Conservation (phyloP, 495 filamentous ascomycete genomes). For the Penicillium cataractarum region DNA sequence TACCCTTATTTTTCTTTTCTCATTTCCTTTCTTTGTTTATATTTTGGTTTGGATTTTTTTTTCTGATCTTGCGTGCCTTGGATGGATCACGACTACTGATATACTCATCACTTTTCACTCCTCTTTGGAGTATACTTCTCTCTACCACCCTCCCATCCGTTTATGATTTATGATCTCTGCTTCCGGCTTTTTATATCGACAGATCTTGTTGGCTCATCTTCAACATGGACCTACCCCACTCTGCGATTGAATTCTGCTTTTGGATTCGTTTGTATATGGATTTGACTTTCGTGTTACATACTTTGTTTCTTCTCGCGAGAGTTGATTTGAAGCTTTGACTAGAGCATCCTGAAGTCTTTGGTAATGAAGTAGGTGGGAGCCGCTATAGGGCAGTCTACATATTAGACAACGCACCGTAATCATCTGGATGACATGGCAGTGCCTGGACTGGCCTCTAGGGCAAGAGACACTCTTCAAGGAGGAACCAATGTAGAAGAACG, state of each 20-base stretch:
- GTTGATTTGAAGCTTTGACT: background rate
- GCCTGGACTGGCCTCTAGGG: background rate
- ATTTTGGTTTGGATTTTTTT: conserved; percentile 16
- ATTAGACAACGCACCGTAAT: background rate
- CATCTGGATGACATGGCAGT: background rate
- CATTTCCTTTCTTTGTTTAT: conserved; percentile 19
- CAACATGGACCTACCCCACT: background rate
- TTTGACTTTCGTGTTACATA: conserved; percentile 8
- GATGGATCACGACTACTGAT: conserved; percentile 23
- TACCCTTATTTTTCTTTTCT: conserved; percentile 39
- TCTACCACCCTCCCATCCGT: background rate
- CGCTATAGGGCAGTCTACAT: background rate
- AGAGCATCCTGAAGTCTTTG: background rate
- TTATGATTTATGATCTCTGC: conserved; percentile 31
- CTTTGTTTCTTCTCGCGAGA: background rate
- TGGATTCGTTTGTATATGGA: conserved; percentile 21
- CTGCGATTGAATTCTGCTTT: background rate
- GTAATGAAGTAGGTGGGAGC: background rate
- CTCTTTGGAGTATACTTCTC: background rate
- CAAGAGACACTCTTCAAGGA: background rate
- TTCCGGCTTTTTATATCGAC: background rate
- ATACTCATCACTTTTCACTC: conserved; percentile 12
- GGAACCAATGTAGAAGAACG: conserved; percentile 13
- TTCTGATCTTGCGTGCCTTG: conserved; percentile 13
- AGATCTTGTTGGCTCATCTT: background rate